phyloP scores from a whole-genome alignment of 257 asterid genomes.

The Solanum medicagineum region DNA sequence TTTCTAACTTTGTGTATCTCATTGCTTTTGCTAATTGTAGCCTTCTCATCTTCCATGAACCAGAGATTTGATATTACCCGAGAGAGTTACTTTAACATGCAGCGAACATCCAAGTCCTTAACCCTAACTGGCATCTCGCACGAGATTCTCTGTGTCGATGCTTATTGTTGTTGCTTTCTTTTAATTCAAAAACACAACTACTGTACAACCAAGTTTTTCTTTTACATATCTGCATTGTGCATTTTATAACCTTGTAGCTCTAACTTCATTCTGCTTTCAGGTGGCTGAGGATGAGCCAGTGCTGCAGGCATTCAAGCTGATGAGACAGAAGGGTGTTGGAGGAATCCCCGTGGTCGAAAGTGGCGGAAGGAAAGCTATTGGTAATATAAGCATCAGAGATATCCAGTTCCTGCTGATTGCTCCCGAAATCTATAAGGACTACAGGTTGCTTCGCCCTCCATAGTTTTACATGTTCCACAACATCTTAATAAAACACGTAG shows the following conservation, averaged over 20 bases:
- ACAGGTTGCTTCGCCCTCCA: conserved; percentile 33
- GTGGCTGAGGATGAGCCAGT: conserved; percentile 88
- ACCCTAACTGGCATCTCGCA: not conserved
- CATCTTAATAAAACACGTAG: not conserved
- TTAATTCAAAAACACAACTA: not conserved
- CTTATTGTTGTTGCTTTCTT: not conserved
- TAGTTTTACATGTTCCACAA: not conserved
- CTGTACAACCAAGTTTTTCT: not conserved
- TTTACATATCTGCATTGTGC: not conserved
- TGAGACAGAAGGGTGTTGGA: conserved; percentile 89
- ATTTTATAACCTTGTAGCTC: not conserved
- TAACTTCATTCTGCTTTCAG: conserved; percentile 13
- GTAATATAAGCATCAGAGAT: conserved; percentile 94
- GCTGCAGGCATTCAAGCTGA: conserved; percentile 82
- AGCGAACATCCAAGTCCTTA: not conserved
- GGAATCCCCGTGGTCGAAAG: conserved; percentile 79
- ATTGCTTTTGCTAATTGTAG: not conserved
- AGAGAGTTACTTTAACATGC: not conserved
- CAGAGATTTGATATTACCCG: not conserved
- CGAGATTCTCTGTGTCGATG: not conserved
- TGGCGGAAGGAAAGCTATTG: conserved; percentile 66
- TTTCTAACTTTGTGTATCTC: not conserved
- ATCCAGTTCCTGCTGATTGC: conserved; percentile 89
- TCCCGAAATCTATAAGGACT: conserved; percentile 84
- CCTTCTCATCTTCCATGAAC: not conserved